Base-by-base conservation (phyloP, 192 early-diverging fungal species). In the Rhizoclosmatium globosum region DNA sequence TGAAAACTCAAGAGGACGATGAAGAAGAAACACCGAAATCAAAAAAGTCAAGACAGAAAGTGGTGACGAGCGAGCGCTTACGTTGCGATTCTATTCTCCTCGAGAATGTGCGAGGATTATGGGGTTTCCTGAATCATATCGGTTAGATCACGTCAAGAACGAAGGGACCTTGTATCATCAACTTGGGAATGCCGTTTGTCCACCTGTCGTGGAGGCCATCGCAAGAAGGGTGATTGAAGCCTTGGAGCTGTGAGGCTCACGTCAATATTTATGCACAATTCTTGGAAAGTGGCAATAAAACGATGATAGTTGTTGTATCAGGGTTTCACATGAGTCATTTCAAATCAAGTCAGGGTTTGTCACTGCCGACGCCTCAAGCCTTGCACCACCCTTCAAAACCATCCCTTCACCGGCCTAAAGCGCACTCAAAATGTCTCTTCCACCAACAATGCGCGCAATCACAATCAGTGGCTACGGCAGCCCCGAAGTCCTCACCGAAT, bases 91-190 rank as follows among this genome's bases (percentile, higher is more conserved):
- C 45, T 74, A 74, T 64, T 74, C 60, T 46, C 44, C 60, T 21
- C 73, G 73, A 15, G 73, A 74, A 47, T 74, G 60, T 74, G 73
- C 58, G 45, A 19, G 60, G 31, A 74, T 74, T 23, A 74, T 74
- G 60, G 73, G 73, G 42, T 74, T 74, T 64, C 58, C 73, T 2
- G 73, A 74, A 42, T 21, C 58, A 1, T 74, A 45, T 74, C 2
- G 41, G 23, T 64, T 74, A 23, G 60, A 60, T 19, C 70, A 72
- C 38, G 9, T 31, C 41, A 59, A 59, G 9, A 59, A 19, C 2
- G 43, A 39, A 19, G 70, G 70, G 15, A 72, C 70, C 38, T 59
- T 72, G 70, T 72, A 72, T 38, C 70, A 72, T 42, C 70, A 72
- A 38, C 47, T 59, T 44, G 73, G 73, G n/a, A 74, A 74, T 38